Percentiles rank a stretch among this genome's conserved stretches.
phyloP scores from a whole-genome alignment of 2,329 filamentous ascomycete species.

The Diaporthe sp. region DNA sequence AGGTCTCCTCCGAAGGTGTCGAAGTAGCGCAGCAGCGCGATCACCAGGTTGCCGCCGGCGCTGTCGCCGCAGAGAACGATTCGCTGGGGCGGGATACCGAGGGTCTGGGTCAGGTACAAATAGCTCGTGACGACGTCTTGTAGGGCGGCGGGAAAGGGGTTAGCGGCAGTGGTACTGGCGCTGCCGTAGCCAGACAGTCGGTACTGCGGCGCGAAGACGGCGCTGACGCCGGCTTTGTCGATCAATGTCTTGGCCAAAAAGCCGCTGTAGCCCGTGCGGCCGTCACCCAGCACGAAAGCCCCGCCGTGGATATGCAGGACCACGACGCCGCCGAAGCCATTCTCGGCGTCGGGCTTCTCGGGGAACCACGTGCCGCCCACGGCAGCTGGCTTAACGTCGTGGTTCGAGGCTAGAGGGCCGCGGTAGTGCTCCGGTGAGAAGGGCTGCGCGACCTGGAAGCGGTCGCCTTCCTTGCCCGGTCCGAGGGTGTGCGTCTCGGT shows the following conservation, averaged over 20 bases:
- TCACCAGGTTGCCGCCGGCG: conserved; percentile 59
- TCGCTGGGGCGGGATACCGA: conserved; percentile 52
- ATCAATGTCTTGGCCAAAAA: conserved; percentile 11
- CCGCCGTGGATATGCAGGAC: conserved; percentile 22
- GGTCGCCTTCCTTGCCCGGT: conserved; percentile 1
- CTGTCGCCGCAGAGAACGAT: conserved; percentile 62
- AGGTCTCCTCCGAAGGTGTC: conserved; percentile 52
- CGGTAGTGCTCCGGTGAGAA: background rate
- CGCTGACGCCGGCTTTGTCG: conserved; percentile 49
- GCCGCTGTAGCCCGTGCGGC: background rate
- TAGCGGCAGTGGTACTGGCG: background rate
- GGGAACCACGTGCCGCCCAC: conserved; percentile 23
- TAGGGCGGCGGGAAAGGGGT: conserved; percentile 61
- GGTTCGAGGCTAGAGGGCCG: background rate
- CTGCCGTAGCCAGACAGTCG: conserved; percentile 57
- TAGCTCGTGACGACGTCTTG: conserved; percentile 59
- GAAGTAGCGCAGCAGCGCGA: conserved; percentile 61
- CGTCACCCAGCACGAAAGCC: conserved; percentile 26
- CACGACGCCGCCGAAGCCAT: background rate
- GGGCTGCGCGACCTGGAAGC: conserved; percentile 22
- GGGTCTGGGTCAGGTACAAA: conserved; percentile 55
- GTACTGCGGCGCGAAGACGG: conserved; percentile 60
- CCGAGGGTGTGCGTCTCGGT: background rate
- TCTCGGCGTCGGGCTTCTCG: background rate
- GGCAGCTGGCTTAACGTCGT: background rate